phyloP scores from a whole-genome alignment of 768 basidiomycete genomes.

The Leccinum aurantiacum region DNA sequence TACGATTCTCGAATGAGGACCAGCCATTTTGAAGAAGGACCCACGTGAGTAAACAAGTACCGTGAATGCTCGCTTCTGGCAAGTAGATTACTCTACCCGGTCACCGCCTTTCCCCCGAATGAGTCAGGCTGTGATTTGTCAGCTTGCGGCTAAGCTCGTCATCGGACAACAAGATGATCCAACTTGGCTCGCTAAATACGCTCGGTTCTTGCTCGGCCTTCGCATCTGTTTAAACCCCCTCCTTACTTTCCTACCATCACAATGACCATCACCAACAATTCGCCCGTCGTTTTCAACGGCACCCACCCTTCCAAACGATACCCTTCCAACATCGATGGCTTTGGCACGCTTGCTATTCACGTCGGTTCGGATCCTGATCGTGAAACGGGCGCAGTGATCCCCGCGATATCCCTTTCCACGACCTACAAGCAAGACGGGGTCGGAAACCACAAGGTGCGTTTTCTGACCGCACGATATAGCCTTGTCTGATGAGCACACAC shows the following conservation, averaged over 20 bases:
- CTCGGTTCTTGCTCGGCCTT: background rate
- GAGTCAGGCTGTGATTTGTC: conserved; percentile 8
- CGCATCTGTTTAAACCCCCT: conserved; percentile 3
- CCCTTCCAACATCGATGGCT: conserved; percentile 44
- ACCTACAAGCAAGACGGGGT: conserved; percentile 85
- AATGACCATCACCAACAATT: conserved; percentile 24
- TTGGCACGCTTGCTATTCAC: conserved; percentile 83
- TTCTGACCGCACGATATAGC: background rate
- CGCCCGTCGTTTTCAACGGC: background rate
- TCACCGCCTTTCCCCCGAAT: background rate
- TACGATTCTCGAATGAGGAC: background rate
- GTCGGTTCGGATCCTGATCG: conserved; percentile 76
- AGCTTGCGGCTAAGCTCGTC: conserved; percentile 6
- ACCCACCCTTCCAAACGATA: conserved; percentile 13
- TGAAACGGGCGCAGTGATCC: conserved; percentile 83
- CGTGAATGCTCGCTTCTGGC: background rate
- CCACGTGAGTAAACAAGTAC: background rate
- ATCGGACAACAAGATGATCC: background rate
- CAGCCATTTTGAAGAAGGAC: background rate
- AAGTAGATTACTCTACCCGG: background rate
- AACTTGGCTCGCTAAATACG: background rate
- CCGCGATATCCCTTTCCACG: conserved; percentile 86
- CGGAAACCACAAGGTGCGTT: conserved; percentile 66
- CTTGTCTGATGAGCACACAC: background rate
- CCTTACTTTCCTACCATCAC: background rate